phyloP scores from a whole-genome alignment of 208 protist species.

The Crithidia expoeki region DNA sequence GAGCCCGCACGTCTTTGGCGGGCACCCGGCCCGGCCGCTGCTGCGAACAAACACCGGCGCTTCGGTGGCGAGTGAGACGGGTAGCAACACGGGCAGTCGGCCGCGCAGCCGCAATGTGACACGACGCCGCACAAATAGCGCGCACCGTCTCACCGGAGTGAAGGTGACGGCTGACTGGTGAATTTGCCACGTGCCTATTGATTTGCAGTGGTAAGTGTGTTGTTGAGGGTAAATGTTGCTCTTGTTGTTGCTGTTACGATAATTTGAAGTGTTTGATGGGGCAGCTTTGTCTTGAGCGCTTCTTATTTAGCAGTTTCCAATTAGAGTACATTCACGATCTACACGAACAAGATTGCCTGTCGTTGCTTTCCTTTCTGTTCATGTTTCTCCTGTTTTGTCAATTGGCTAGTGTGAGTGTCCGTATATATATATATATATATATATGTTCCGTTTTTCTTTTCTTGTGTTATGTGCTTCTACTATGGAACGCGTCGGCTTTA shows the following conservation, averaged over 20 bases:
- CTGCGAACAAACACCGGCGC: conserved; percentile 25
- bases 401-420: neutral
- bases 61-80: conserved; percentile 22
- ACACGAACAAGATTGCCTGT: neutral
- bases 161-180: conserved; percentile 50
- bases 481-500: too few species aligned
- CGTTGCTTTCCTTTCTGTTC: neutral
- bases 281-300: too few species aligned
- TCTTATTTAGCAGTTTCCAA: neutral
- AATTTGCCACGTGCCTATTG: neutral
- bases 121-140: conserved; percentile 33
- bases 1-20: conserved; percentile 37
- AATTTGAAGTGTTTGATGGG: neutral
- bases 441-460: neutral
- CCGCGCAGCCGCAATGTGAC: conserved; percentile 21
- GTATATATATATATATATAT: neutral
- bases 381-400: neutral
- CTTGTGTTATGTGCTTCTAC: neutral
- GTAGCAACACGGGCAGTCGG: conserved; percentile 27
- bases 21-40: conserved; percentile 24
- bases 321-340: conserved; percentile 5
- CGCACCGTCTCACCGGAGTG: conserved; percentile 38
- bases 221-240: conserved; percentile 3
- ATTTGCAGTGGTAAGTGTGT: neutral
- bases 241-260: conserved; percentile 13